Evolutionary conservation across 176 grass and related monocot species (phyloP), one percentile per base, ranked within the genome.

Genomic region (Thinopyrum elongatum): DNA sequence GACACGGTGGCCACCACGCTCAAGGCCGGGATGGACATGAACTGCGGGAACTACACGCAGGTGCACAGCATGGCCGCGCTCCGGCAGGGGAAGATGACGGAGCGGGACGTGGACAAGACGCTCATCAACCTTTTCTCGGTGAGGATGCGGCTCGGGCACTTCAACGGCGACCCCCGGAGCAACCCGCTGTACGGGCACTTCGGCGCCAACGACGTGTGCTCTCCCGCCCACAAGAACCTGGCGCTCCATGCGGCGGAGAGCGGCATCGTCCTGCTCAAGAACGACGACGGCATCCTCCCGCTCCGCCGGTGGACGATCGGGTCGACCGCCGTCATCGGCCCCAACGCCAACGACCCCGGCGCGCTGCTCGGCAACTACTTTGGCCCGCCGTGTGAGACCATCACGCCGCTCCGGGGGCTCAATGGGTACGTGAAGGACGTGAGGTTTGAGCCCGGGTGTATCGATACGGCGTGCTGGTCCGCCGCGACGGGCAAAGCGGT

Each of bases 1-100:
- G 72, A 75, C 10, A 46, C 72, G 8, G 72, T 75, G 4, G 72
- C 72, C 47, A 42, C 25, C 47, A 27, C 72, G 42, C 72, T 75
- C 72, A 75, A 75, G 72, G 72, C 72, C 72, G 72, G 71, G 0
- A 75, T 75, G 72, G 72, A 75, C 26, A 30, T 75, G 72, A 16
- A 75, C 72, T 75, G 72, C 72, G 72, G 72, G 42, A 75, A 75
- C 72, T 75, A 75, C 72, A 75, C 72, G 26, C 72, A 75, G 72
- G 25, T 75, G 42, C 72, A 75, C 72, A 10, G 42, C 72, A 75
- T 51, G 72, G 42, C 42, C 2, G 72, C 72, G 72, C 42, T 75
- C 8, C 42, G 28, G 42, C 72, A 51, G 42, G 72, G 72, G 26
- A 75, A 75, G 72, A 75, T 75, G 42, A 30, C 7, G 72, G 72